Evolutionary conservation across 371 early-diverging fungal genomes (phyloP).

Genomic region (Ecytonucleospora hepatopenaei): DNA sequence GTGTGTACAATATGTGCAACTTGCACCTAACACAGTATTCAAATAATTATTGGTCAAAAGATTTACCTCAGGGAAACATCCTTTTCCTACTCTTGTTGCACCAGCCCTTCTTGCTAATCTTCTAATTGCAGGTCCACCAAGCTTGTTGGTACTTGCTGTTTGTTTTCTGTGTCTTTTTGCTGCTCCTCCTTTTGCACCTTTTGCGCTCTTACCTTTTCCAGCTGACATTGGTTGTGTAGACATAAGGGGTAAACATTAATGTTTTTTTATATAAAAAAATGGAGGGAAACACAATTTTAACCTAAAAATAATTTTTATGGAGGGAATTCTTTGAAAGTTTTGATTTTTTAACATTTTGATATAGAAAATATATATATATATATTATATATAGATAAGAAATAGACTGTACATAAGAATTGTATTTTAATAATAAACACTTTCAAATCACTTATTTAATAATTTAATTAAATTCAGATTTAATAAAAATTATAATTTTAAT

Average conservation of each 20-base stretch:
- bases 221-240: background rate
- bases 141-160: slow-evolving; percentile 60
- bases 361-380: background rate
- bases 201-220: slow-evolving; percentile 62
- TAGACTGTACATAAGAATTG: background rate
- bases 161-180: slow-evolving; percentile 87
- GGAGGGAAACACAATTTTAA: slow-evolving; percentile 1
- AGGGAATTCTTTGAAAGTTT: background rate
- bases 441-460: background rate
- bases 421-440: background rate
- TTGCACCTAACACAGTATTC: slow-evolving; percentile 86
- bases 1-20: slow-evolving; percentile 94
- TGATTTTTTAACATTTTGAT: background rate
- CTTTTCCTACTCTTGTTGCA: slow-evolving; percentile 96
- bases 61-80: slow-evolving; percentile 95
- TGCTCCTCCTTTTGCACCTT: slow-evolving; percentile 89
- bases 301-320: background rate
- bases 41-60: slow-evolving; percentile 86
- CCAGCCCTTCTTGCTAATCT: slow-evolving; percentile 99
- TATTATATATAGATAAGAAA: background rate
- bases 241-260: background rate
- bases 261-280: background rate
- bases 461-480: background rate
- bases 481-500: background rate
- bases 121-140: slow-evolving; percentile 98